Evolutionary conservation across 257 asterid species (phyloP), one percentile per base, ranked within the genome.

Genomic region (Fraxinus quadrangulata): DNA sequence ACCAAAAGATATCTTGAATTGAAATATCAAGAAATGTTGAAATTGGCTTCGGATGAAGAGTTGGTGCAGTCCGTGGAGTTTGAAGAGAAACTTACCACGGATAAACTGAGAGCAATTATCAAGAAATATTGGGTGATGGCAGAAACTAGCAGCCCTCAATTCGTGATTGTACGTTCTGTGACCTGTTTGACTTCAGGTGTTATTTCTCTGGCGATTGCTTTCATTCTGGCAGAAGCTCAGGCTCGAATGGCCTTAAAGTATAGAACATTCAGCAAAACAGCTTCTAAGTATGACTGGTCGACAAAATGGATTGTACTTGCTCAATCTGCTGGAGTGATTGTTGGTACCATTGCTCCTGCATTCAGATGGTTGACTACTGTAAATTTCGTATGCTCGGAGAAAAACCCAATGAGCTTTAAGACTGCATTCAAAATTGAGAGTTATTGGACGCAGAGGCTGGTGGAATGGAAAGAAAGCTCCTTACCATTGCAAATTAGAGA

Each of bases 81-180:
- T 72, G 76, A 68, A 69, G 76, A 68, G 7, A 71, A 47, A 4
- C 42, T 73, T 0, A 45, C 26, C 1, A 11, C 76, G 8, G 76
- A 73, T n/a, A 69, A 84, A 23, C 71, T 69, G 39, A 77, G 73
- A 30, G 45, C 33, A 19, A 30, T 77, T 56, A 36, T 83, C 5
- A 70, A 54, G 76, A 78, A 78, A 69, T 78, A 84, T 40, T 80
- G 82, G 82, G 81, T 84, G 74, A 86, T 86, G 88, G 84, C 83
- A 13, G 83, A 80, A 67, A 82, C 88, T 11, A 77, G 88, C 21
- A 51, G 79, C 72, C 88, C 88, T 26, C 85, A 84, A 71, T 86
- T 86, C 70, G 86, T 86, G 78, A 84, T 86, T 21, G 84, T 86
- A 7, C 82, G 89, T 17, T 83, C 87, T 3, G 85, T 77, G 10